Conservation (phyloP, 306 rosid species). For the Comarum palustre region DNA sequence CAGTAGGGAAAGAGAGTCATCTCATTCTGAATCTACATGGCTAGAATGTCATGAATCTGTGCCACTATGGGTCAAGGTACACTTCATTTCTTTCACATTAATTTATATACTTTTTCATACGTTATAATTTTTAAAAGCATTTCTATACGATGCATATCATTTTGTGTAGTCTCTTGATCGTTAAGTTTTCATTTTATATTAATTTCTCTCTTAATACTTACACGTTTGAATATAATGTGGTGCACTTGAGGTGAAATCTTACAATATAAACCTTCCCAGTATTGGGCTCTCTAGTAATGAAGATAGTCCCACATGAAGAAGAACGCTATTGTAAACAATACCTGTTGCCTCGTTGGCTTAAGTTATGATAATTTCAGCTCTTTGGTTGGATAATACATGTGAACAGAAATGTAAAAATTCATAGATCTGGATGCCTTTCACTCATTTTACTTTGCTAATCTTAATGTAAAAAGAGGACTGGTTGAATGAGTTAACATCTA, state of each 20-base stretch:
- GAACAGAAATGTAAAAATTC: not conserved
- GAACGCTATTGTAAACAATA: not conserved
- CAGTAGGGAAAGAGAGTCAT: slow-evolving; percentile 58
- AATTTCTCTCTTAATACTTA: not conserved
- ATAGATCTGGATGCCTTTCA: not conserved
- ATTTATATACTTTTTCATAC: not conserved
- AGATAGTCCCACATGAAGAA: not conserved
- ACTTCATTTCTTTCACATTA: slow-evolving; percentile 11
- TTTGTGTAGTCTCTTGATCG: slow-evolving; percentile 3
- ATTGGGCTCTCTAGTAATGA: not conserved
- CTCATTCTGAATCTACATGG: slow-evolving; percentile 74
- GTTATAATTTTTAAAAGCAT: too few species aligned
- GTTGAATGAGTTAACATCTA: slow-evolving; percentile 2
- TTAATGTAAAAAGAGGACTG: not conserved
- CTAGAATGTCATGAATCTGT: slow-evolving; percentile 79
- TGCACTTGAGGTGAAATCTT: not conserved
- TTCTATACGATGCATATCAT: not conserved
- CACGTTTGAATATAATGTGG: not conserved
- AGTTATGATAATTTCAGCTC: not conserved
- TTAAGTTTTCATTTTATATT: too few species aligned
- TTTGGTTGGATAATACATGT: not conserved
- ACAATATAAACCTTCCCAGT: not conserved
- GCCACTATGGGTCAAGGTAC: slow-evolving; percentile 98
- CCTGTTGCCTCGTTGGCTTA: not conserved
- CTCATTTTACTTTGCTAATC: not conserved